These are phyloP conservation scores for Brassica cretica DNA, from an alignment of 345 rosid genomes.

Conservation along the genomic window DNA sequence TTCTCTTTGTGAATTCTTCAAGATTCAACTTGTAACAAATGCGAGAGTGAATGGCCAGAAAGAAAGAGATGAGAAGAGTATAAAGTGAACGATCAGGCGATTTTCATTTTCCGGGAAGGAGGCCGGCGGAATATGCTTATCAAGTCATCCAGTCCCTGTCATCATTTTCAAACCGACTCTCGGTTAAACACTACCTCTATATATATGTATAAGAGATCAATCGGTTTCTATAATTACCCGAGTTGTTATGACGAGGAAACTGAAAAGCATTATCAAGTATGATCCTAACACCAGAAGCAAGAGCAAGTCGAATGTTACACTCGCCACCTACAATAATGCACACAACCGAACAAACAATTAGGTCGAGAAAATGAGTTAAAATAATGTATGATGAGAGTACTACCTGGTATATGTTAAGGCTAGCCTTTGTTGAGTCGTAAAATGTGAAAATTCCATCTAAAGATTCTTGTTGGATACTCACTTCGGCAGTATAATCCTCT, in stretches of 20 bases:
- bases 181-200: neutral
- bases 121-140: slow-evolving; percentile 95
- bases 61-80: neutral
- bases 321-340: slow-evolving; percentile 72
- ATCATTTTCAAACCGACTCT: neutral
- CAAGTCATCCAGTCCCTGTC: slow-evolving; percentile 93
- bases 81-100: slow-evolving; percentile 43
- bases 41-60: neutral
- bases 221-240: slow-evolving; percentile 54
- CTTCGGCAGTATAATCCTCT: slow-evolving; percentile 73
- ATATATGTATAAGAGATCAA: neutral
- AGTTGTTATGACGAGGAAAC: slow-evolving; percentile 91
- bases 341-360: neutral
- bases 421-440: slow-evolving; percentile 78
- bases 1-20: slow-evolving; percentile 21
- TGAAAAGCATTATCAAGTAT: slow-evolving; percentile 82
- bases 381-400: neutral
- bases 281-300: slow-evolving; percentile 91
- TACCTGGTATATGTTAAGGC: slow-evolving; percentile 90
- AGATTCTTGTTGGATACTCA: slow-evolving; percentile 71
- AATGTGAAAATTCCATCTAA: slow-evolving; percentile 86
- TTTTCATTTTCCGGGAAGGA: slow-evolving; percentile 81
- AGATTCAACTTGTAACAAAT: slow-evolving; percentile 2
- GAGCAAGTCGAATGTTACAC: slow-evolving; percentile 94
- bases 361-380: neutral